Evolutionary conservation across 495 filamentous ascomycete genomes (phyloP), one percentile per base, ranked within the genome.

Genomic region (Neurospora sp.): DNA sequence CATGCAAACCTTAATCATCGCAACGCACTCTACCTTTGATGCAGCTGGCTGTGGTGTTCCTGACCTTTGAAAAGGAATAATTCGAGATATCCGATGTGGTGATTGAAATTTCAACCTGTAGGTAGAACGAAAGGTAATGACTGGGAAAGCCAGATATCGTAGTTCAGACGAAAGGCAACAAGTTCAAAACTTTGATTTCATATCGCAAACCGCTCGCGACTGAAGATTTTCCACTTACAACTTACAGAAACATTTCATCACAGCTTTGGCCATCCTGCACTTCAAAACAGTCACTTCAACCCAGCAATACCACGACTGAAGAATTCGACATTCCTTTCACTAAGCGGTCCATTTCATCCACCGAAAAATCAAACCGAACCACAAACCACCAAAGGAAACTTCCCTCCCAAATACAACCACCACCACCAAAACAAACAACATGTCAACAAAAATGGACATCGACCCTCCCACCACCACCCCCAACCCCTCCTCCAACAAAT

Each of bases 381-480:
- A 38, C 37, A 16, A 14, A 40, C 12, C 12, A 40, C 39, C 39
- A 35, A 4, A 5, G 35, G 1, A 31, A 31, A 2, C 27, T 31
- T 31, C 2, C 27, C 2, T 35, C 31, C 31, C 2, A 35, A 49
- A 38, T 37, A 38, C 39, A 18, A 70, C 69, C 42, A 72, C 40
- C 66, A 66, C 41, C 46, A 70, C 62, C 39, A 2, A 73, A 5
- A 20, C 9, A 66, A 27, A 41, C 41, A 5, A 70, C 41, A 35
- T 66, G 54, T 66, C 27, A 37, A 66, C 27, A 1, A 39, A 41
- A 70, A 79, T 78, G 76, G 74, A 77, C 41, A 16, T 75, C 72
- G 71, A 76, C 72, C 72, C 70, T 37, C 40, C 70, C 46, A 40
- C 73, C 11, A 71, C 49, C 62, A 54, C 42, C 70, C 31, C 31